Evolutionary conservation across 805 yeast genomes (phyloP), one percentile per base, ranked within the genome.

Genomic region (Zygosaccharomyces lentus): DNA sequence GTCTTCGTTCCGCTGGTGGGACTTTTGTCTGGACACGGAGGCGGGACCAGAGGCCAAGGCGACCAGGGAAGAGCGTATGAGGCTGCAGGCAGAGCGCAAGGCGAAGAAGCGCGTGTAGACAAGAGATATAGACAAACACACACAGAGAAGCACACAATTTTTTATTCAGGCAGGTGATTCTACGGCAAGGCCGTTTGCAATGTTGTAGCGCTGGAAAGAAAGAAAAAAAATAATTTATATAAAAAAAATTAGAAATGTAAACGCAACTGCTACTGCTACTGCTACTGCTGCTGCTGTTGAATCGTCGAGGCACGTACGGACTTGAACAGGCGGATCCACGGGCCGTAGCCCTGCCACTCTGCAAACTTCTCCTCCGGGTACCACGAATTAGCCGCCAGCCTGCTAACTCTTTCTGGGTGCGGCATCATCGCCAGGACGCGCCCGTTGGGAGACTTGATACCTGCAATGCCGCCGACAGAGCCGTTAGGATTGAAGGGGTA

Each of bases 381-480:
- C 81, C 87, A 91, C 3, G 97, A 88, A 71, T 91, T 91, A 46
- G 95, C 74, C 67, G 87, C 96, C 62, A 82, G 73, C 71, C 96
- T 78, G 47, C 82, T 76, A 42, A 87, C 93, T 72, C 99, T 87
- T 71, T 93, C 99, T 19, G 99, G 99, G 67, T 93, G 99, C 38
- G 99, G 99, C 99, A 93, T 93, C 89, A 93, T 80, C 4, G 97
- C 97, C 58, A 93, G 73, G 2, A 93, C 97, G 67, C 99, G 82
- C 53, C 98, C 98, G 62, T 87, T 88, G 43, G 88, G 87, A 44
- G 90, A 81, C 52, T 84, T 75, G 46, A 93, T 80, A 74, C 97
- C 99, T 31, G 96, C 85, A 58, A 93, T 87, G 69, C 96, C 97
- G 45, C 77, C 78, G 35, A 93, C 87, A 10, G 97, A 87, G 36